Evolutionary conservation across 805 yeast genomes (phyloP).

Genomic region (Candida broadrunensis): DNA sequence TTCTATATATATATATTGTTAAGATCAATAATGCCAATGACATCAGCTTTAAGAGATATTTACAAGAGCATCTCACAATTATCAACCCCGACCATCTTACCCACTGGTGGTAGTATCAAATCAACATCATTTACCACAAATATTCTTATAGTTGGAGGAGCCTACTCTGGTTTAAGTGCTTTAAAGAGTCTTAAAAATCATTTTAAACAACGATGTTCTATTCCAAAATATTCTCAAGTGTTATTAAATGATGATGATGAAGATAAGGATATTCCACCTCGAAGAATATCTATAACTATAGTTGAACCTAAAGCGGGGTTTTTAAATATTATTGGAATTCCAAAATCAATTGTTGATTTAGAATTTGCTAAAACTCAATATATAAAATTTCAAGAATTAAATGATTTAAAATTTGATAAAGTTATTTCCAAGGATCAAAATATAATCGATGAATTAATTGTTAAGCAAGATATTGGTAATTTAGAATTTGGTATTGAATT

Average conservation of each 20-base stretch:
- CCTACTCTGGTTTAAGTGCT: conserved; percentile 40
- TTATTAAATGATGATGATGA: neutral
- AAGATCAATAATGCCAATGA: too few species aligned
- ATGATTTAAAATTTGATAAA: conserved; percentile 25
- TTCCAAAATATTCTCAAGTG: conserved; percentile 1
- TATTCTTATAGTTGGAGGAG: conserved; percentile 39
- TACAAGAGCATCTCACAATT: neutral
- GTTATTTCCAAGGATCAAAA: conserved; percentile 16
- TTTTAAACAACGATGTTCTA: conserved; percentile 10
- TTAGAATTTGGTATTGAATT: conserved; percentile 14
- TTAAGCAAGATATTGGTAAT: neutral
- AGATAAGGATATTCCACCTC: neutral
- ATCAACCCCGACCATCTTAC: conserved; percentile 1
- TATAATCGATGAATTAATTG: neutral
- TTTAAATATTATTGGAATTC: conserved; percentile 38
- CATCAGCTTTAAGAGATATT: neutral
- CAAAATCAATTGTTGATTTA: conserved; percentile 34
- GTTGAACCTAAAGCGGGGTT: conserved; percentile 41
- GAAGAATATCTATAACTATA: conserved; percentile 26
- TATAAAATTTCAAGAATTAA: conserved; percentile 27
- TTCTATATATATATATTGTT: too few species aligned
- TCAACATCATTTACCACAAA: conserved; percentile 25
- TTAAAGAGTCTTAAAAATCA: conserved; percentile 26
- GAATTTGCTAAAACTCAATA: conserved; percentile 39
- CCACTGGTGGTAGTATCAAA: neutral